A percentile compares a stretch with the other conserved stretches of the same genome.
phyloP scores from a whole-genome alignment of 73 alveolate species.

The Paramecium octaurelia region DNA sequence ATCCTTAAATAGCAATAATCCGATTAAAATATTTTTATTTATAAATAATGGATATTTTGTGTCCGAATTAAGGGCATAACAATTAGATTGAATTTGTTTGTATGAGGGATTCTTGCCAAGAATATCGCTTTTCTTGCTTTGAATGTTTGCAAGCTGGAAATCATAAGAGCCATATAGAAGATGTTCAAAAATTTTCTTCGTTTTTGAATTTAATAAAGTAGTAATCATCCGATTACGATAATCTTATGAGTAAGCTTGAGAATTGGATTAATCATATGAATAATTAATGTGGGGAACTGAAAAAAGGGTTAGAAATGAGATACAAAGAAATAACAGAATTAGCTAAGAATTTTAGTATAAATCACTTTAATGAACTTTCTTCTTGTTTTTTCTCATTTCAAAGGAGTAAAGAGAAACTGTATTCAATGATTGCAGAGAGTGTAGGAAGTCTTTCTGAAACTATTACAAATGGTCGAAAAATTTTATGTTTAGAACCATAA shows the following conservation, averaged over 20 bases:
- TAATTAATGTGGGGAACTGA: background rate
- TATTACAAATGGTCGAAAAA: background rate
- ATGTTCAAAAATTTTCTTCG: background rate
- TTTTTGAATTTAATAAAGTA: background rate
- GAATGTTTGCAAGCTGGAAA: background rate
- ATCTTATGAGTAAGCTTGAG: background rate
- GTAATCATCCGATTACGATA: background rate
- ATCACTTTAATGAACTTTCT: background rate
- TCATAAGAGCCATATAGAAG: background rate
- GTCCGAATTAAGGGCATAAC: background rate
- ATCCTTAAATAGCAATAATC: background rate
- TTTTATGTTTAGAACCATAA: background rate
- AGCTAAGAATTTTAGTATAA: background rate
- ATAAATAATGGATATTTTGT: background rate
- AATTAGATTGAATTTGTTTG: background rate
- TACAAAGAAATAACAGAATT: background rate
- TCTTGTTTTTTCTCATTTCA: background rate
- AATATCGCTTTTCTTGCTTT: background rate
- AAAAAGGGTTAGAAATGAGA: background rate
- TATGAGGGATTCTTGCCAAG: background rate
- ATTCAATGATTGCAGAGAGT: background rate
- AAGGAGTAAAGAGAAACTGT: background rate
- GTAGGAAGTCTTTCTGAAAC: background rate
- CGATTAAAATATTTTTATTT: background rate
- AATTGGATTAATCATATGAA: background rate